Conservation (phyloP, 2,329 filamentous ascomycete genomes). For the Cryphonectria japonica region DNA sequence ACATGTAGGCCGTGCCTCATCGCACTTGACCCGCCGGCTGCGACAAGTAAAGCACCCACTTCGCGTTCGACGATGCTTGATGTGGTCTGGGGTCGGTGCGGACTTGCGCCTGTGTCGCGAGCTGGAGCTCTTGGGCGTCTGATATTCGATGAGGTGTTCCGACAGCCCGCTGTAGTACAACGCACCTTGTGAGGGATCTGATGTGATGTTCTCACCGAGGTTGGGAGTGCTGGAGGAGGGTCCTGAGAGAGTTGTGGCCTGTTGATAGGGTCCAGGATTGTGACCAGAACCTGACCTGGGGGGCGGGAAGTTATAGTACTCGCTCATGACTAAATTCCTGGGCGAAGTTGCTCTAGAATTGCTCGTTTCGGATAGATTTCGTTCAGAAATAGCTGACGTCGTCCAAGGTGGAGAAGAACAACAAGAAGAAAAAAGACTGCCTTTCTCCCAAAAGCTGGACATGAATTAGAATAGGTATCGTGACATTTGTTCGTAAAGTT, state of each 20-base stretch:
- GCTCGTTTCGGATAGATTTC: too few relatives aligned
- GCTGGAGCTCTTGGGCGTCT: conserved; percentile 50
- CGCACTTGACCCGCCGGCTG: conserved; percentile 89
- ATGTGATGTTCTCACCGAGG: conserved; percentile 40
- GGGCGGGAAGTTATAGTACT: conserved; percentile 61
- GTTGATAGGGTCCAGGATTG: conserved; percentile 30
- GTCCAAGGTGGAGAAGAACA: neutral
- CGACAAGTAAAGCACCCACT: conserved; percentile 95
- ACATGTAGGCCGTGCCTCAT: conserved; percentile 85
- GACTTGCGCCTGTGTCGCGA: conserved; percentile 58
- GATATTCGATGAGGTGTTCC: conserved; percentile 51
- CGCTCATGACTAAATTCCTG: conserved; percentile 49
- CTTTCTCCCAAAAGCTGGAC: conserved; percentile 7
- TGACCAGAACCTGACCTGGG: conserved; percentile 52
- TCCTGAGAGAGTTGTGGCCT: conserved; percentile 45
- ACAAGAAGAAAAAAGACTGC: neutral
- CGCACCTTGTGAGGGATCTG: conserved; percentile 50
- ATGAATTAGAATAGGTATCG: conserved; percentile 13
- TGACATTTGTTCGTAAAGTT: neutral
- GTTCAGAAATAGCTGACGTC: neutral
- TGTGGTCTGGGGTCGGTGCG: conserved; percentile 63
- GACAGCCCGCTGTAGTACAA: conserved; percentile 56
- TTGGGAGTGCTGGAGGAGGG: conserved; percentile 40
- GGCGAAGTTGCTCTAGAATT: neutral
- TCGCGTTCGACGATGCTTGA: conserved; percentile 90